These are phyloP conservation scores for Curvularia verruculosa DNA, from an alignment of 2,329 filamentous ascomycete species.

Conservation along the genomic window DNA sequence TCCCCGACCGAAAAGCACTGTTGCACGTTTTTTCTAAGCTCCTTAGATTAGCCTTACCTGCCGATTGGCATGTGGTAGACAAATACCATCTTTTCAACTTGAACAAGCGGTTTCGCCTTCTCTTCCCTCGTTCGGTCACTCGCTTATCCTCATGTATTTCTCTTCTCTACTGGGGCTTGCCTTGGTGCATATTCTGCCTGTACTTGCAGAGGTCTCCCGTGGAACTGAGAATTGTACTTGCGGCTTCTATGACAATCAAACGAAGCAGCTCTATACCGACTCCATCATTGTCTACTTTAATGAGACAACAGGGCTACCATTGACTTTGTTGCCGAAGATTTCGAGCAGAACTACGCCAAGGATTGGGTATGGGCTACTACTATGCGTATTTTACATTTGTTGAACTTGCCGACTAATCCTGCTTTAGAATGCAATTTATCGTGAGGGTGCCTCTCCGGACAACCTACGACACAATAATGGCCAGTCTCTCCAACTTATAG, in stretches of 20 bases:
- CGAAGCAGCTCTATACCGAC: conserved; percentile 54
- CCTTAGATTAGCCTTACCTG: conserved; percentile 4
- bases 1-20: conserved; percentile 12
- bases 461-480: conserved; percentile 50
- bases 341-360: conserved; percentile 54
- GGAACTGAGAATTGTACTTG: conserved; percentile 51
- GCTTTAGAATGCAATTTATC: conserved; percentile 49
- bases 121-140: conserved; percentile 13
- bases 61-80: conserved; percentile 5
- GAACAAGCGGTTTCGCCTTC: conserved; percentile 6
- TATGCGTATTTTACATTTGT: neutral
- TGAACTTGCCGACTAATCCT: neutral
- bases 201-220: conserved; percentile 25
- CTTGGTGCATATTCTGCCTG: conserved; percentile 22
- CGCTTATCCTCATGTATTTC: conserved; percentile 22
- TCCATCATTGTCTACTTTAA: conserved; percentile 60
- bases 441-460: conserved; percentile 50
- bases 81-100: conserved; percentile 11
- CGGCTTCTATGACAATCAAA: conserved; percentile 53
- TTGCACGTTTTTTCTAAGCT: conserved; percentile 8
- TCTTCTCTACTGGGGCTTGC: conserved; percentile 17
- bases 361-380: conserved; percentile 45
- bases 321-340: conserved; percentile 51
- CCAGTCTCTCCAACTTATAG: conserved; percentile 45
- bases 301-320: conserved; percentile 49